Evolutionary conservation across 1,284 basidiomycete species (phyloP).

Genomic region (Athelia sp.): DNA sequence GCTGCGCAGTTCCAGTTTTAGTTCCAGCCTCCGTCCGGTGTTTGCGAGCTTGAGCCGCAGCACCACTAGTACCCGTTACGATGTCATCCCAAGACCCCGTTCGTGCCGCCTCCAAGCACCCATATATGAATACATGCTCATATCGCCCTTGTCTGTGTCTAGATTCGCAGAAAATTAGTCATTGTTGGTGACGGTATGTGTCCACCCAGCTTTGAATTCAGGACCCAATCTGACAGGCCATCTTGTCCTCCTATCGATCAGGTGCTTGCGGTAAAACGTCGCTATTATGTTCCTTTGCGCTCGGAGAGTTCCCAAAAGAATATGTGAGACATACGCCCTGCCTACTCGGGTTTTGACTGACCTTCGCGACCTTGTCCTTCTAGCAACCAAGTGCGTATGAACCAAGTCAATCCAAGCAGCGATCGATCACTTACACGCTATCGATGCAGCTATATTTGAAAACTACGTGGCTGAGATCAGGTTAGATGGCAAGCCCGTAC

Average conservation of each 20-base stretch:
- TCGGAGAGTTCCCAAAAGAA: slow-evolving; percentile 96
- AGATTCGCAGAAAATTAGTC: slow-evolving; percentile 87
- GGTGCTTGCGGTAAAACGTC: slow-evolving; percentile 86
- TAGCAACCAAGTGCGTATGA: slow-evolving; percentile 55
- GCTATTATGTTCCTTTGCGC: slow-evolving; percentile 83
- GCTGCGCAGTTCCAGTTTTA: background rate
- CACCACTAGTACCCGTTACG: slow-evolving; percentile 2
- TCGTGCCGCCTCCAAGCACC: slow-evolving; percentile 19
- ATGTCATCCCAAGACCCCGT: slow-evolving; percentile 50
- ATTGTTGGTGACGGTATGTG: slow-evolving; percentile 89
- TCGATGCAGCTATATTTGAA: slow-evolving; percentile 81
- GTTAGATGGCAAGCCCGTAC: slow-evolving; percentile 94
- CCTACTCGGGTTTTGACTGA: slow-evolving; percentile 1
- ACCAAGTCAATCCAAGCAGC: too few relatives aligned
- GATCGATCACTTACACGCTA: slow-evolving; percentile 11
- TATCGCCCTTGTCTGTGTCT: slow-evolving; percentile 11
- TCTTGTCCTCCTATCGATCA: slow-evolving; percentile 22
- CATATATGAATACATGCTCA: slow-evolving; percentile 6
- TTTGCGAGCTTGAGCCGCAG: background rate
- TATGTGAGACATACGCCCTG: slow-evolving; percentile 57
- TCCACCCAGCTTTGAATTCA: slow-evolving; percentile 13
- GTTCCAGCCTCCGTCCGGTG: too few relatives aligned
- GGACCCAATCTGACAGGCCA: slow-evolving; percentile 4
- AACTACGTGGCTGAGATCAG: slow-evolving; percentile 99
- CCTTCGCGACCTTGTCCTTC: too few relatives aligned